Evolutionary conservation across 2,329 filamentous ascomycete species (phyloP), one percentile per base, ranked within the genome.

Genomic region (Fusarium foetens): DNA sequence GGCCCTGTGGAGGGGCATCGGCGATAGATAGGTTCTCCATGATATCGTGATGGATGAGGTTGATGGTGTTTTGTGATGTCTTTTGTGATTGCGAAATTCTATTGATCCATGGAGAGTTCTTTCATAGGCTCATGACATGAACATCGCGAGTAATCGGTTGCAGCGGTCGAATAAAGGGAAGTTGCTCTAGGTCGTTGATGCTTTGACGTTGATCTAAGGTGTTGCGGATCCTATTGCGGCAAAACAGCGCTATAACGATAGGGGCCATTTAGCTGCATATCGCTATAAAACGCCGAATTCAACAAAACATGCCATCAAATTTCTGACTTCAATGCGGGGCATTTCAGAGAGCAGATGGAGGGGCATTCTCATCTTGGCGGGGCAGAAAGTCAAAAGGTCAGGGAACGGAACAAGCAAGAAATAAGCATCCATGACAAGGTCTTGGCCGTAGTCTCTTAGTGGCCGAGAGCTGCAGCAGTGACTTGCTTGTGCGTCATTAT

Each of bases 21-120:
- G 85, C 82, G 73, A 88, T 83, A 72, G 80, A 83, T 70, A 87
- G 83, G 76, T 86, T 86, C 80, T 89, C 87, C 87, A 89, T 89
- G 75, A 74, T 78, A 66, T 77, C 78, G 79, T 75, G 70, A 55
- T 49, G 67, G 48, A 48, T 57, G 61, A 42, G 42, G 39, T 49
- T 49, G 41, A 53, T 68, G 21, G 39, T 62, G 41, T 21, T 41
- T 36, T 58, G 23, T 39, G 27, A 39, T 31, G n/a, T 70, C 27
- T 68, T 51, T 52, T 64, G 42, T 70, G 54, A 49, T 27, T 57
- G 53, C 48, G 35, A 42, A 27, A 59, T 57, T 46, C 63, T 75
- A 68, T 64, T 58, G 54, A 61, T 76, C 70, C 73, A 76, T 76
- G 55, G 66, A 76, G 23, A 52, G 63, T 68, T 46, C 39, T 69